Evolutionary conservation across 352 stramenopile genomes (phyloP), one percentile per base, ranked within the genome.

Genomic region (Pythium aphanidermatum): DNA sequence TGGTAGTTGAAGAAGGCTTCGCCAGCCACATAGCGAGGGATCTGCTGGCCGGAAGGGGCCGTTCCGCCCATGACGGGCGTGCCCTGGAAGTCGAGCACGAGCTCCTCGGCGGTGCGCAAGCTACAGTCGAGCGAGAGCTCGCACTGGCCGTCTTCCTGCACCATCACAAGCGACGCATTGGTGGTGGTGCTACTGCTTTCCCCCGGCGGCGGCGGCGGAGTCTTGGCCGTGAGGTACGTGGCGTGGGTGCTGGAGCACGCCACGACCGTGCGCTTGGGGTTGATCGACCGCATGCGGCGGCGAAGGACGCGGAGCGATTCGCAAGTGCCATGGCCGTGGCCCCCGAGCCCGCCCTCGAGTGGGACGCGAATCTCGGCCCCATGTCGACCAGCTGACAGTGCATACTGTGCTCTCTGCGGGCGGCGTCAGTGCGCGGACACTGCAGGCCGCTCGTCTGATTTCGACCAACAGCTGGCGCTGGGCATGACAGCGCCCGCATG

Each of bases 1-100:
- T 59, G 31, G 52, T 66, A 66, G 51, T 66, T 66, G 46, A 66
- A 66, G 41, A 66, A 66, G 20, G 35, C 37, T 36, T 54, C 43
- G 54, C 58, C 58, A 9, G 58, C 58, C 1, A 58, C 46, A 24
- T 50, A 66, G 4, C 58, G 58, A 17, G 49, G 42, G 16, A 28
- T n/a, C 10, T 16, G 23, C 13, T 28, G 33, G 41, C 44, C n/a
- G n/a, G n/a, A n/a, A n/a, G n/a, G n/a, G 33, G 33, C 33, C 8
- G 11, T 16, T 13, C 7, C 34, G 21, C 30, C 20, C 38, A 55
- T 51, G 13, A 55, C 25, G 20, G 52, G 36, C 38, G 52, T 58
- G 50, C 17, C 16, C 19, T 55, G 47, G 38, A 44, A 55, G 37
- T 55, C 50, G 4, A 58, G 32, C 32, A 38, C 21, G 32, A 38